phyloP scores from a whole-genome alignment of 352 stramenopile species.

The Saprolegnia parasitica region DNA sequence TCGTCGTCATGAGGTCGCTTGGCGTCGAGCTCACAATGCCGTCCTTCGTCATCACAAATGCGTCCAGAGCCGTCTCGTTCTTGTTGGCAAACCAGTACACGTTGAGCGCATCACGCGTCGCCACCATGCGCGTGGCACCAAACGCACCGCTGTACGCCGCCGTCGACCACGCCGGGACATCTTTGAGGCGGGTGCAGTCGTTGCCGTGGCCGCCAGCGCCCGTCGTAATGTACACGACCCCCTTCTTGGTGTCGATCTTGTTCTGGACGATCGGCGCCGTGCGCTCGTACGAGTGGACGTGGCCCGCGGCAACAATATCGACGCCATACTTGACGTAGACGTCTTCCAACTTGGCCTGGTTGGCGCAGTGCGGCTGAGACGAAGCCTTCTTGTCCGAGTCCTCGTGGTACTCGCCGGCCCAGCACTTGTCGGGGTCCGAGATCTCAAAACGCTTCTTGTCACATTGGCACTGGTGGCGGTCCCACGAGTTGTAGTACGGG shows the following conservation, averaged over 20 bases:
- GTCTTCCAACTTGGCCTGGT: constrained; percentile 31
- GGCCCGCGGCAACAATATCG: constrained; percentile 31
- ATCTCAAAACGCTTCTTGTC: constrained; percentile 40
- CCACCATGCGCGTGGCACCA: neutral
- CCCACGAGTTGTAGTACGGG: constrained; percentile 64
- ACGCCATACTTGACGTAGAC: constrained; percentile 29
- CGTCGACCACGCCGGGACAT: neutral
- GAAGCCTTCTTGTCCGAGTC: neutral
- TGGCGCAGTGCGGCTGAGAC: constrained; percentile 43
- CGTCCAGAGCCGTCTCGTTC: neutral
- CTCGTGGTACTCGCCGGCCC: constrained; percentile 42
- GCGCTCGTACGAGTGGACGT: constrained; percentile 32
- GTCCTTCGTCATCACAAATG: neutral
- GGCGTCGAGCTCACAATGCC: neutral
- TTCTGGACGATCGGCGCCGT: constrained; percentile 13
- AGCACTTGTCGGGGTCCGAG: constrained; percentile 37
- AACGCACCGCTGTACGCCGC: neutral
- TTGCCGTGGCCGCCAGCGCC: constrained; percentile 18
- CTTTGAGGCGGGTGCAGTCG: constrained; percentile 34
- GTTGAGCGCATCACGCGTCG: constrained; percentile 20
- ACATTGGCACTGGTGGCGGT: constrained; percentile 53
- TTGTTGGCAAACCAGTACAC: constrained; percentile 50
- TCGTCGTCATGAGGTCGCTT: neutral
- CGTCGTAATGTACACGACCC: constrained; percentile 25
- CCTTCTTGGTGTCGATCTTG: constrained; percentile 31